phyloP scores from a whole-genome alignment of 257 asterid genomes.

The Nicotiana tabacum region DNA sequence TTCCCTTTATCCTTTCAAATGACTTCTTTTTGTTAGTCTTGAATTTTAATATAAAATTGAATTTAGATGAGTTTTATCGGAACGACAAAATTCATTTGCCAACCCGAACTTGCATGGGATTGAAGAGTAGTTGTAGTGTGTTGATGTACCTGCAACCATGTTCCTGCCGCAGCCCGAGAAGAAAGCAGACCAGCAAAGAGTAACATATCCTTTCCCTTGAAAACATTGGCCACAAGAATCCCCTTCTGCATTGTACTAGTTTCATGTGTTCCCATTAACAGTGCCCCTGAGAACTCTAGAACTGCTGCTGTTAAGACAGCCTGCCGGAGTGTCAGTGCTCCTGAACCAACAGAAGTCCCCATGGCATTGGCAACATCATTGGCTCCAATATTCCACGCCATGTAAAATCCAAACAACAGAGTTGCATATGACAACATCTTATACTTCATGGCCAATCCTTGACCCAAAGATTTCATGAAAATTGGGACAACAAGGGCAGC shows the following conservation, averaged over 20 bases:
- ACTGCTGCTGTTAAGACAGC: constrained; percentile 82
- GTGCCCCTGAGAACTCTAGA: constrained; percentile 82
- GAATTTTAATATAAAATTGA: too few species aligned
- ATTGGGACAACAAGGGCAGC: constrained; percentile 69
- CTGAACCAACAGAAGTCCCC: constrained; percentile 99
- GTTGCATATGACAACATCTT: constrained; percentile 56
- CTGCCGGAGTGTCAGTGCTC: constrained; percentile 73
- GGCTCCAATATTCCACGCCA: constrained; percentile 99
- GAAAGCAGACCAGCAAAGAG: constrained; percentile 86
- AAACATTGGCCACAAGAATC: constrained; percentile 73
- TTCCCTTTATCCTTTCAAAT: too few species aligned
- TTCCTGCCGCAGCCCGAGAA: constrained; percentile 96
- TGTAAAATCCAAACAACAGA: constrained; percentile 76
- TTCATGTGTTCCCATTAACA: constrained; percentile 88
- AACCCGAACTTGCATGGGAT: too few species aligned
- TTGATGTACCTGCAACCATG: constrained; percentile 81
- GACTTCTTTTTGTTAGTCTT: too few species aligned
- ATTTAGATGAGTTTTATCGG: too few species aligned
- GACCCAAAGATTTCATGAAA: constrained; percentile 64
- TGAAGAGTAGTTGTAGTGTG: not conserved
- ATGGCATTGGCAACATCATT: constrained; percentile 96
- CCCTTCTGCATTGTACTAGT: constrained; percentile 99
- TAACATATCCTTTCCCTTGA: constrained; percentile 76
- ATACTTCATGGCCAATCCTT: constrained; percentile 50
- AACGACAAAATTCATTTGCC: too few species aligned